phyloP scores from a whole-genome alignment of 768 basidiomycete species.

The Scleroderma bovista region DNA sequence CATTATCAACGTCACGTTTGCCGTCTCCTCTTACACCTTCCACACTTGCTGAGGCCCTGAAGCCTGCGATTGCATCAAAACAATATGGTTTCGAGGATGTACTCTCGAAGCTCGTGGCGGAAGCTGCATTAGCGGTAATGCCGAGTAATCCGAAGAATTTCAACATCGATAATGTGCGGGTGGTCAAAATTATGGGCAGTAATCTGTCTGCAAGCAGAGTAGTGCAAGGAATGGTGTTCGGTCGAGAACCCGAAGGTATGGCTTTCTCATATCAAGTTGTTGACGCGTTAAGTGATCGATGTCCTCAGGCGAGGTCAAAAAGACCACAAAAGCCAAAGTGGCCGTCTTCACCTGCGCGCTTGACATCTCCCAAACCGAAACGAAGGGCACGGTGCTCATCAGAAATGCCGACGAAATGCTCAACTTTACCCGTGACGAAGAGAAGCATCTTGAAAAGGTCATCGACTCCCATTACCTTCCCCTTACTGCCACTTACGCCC shows the following conservation, averaged over 20 bases:
- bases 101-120: constrained; percentile 79
- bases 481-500: not conserved
- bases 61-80: constrained; percentile 93
- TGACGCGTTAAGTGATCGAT: not conserved
- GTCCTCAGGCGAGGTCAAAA: constrained; percentile 70
- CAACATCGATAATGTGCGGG: constrained; percentile 97
- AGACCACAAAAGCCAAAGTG: constrained; percentile 82
- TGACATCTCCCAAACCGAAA: constrained; percentile 95
- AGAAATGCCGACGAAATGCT: constrained; percentile 96
- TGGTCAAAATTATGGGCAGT: constrained; percentile 98
- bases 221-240: constrained; percentile 97
- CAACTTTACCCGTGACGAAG: constrained; percentile 94
- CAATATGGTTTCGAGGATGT: constrained; percentile 92
- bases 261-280: not conserved
- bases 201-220: constrained; percentile 80
- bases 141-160: constrained; percentile 83
- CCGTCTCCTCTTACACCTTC: constrained; percentile 67
- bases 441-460: constrained; percentile 92
- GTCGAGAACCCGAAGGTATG: constrained; percentile 87
- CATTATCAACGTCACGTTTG: constrained; percentile 61
- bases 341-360: constrained; percentile 92
- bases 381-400: constrained; percentile 95
- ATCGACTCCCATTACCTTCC: too few species aligned
- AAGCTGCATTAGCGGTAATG: constrained; percentile 92
- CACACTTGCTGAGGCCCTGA: constrained; percentile 69